Evolutionary conservation across 2,329 filamentous ascomycete genomes (phyloP).

Genomic region (Fonsecaea pugnacius): DNA sequence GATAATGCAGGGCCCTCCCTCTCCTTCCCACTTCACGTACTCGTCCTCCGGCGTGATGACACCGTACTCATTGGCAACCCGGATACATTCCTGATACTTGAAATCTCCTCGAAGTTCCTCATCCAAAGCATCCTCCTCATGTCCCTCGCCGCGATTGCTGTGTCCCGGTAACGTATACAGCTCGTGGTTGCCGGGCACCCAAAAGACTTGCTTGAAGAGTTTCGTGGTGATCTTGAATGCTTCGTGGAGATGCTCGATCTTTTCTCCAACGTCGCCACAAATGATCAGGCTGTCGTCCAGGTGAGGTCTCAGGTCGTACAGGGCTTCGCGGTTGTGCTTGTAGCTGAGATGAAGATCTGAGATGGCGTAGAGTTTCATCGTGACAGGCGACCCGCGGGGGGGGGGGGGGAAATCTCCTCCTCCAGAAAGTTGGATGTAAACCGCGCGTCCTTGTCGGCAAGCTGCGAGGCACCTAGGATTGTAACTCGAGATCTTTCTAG

Average conservation of each 20-base stretch:
- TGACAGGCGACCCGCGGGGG: not conserved
- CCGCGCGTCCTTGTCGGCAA: not conserved
- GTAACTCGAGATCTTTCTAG: not conserved
- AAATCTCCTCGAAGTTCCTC: conserved; percentile 52
- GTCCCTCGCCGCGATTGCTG: conserved; percentile 12
- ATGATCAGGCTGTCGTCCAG: conserved; percentile 37
- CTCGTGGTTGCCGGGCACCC: conserved; percentile 64
- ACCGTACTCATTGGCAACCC: conserved; percentile 57
- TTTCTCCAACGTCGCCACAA: conserved; percentile 37
- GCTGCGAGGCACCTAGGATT: not conserved
- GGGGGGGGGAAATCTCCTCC: not conserved
- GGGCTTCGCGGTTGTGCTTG: conserved; percentile 37
- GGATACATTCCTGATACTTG: conserved; percentile 61
- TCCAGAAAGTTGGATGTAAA: not conserved
- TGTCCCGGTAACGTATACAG: conserved; percentile 56
- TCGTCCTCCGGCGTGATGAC: conserved; percentile 63
- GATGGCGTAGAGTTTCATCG: conserved; percentile 37
- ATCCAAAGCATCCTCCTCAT: conserved; percentile 29
- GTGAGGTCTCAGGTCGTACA: conserved; percentile 33
- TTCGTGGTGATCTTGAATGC: conserved; percentile 34
- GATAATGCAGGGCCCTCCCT: conserved; percentile 55
- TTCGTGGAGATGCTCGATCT: conserved; percentile 35
- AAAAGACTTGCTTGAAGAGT: conserved; percentile 42
- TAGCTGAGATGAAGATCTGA: conserved; percentile 37
- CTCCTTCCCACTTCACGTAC: conserved; percentile 59